These are phyloP conservation scores for Salix exigua DNA, from an alignment of 345 rosid species.

Conservation along the genomic window DNA sequence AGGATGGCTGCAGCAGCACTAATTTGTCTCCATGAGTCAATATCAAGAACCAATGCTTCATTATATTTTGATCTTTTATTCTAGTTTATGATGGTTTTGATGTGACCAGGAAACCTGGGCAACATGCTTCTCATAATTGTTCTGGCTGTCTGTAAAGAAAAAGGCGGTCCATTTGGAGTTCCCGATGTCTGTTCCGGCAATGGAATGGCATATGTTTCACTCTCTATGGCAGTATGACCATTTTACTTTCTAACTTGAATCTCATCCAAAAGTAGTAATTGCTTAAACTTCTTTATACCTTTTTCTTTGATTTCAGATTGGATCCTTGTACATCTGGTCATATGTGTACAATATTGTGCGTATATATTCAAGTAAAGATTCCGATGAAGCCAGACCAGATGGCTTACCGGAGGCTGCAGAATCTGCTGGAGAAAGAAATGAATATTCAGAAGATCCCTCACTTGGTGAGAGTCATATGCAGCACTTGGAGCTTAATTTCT, in stretches of 20 bases:
- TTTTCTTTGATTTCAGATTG: constrained; percentile 20
- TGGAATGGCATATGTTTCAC: constrained; percentile 39
- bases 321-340: constrained; percentile 41
- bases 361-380: constrained; percentile 11
- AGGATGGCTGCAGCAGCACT: no score
- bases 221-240: constrained; percentile 41
- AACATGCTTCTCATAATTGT: constrained; percentile 36
- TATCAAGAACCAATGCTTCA: no score
- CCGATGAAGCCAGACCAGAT: background rate
- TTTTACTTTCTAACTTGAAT: no score
- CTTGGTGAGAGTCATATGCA: no score
- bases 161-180: constrained; percentile 36
- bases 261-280: no score
- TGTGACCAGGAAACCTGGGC: constrained; percentile 34
- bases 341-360: constrained; percentile 38
- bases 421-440: background rate
- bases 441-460: background rate
- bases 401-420: background rate
- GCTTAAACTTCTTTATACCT: no score
- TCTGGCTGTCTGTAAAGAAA: constrained; percentile 38
- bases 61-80: background rate
- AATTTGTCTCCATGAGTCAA: no score
- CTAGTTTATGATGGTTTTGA: background rate
- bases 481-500: no score
- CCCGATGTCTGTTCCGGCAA: constrained; percentile 18